These are phyloP conservation scores for Penicillium lagena DNA, from an alignment of 495 filamentous ascomycete genomes.

Conservation along the genomic window DNA sequence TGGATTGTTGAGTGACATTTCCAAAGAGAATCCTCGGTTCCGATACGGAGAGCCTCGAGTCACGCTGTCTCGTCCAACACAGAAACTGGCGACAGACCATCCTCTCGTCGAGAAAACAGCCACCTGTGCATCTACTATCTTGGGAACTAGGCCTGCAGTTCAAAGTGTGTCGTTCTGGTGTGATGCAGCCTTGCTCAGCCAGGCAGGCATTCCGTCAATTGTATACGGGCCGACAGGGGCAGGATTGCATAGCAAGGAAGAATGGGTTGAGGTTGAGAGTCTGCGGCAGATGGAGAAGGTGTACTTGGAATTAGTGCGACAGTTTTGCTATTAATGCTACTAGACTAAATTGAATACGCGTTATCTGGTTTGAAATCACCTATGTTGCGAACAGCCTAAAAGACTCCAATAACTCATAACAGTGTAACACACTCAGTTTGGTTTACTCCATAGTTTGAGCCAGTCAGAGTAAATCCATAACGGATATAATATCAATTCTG, in stretches of 20 bases:
- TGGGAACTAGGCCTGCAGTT: constrained; percentile 10
- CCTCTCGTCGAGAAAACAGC: constrained; percentile 23
- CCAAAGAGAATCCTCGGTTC: constrained; percentile 16
- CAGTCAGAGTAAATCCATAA: too few species aligned
- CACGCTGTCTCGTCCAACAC: constrained; percentile 27
- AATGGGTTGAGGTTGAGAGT: constrained; percentile 38
- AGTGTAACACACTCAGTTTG: too few species aligned
- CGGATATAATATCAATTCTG: too few species aligned
- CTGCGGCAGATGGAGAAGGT: constrained; percentile 16
- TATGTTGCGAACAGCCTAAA: background rate
- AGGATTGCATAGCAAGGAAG: constrained; percentile 38
- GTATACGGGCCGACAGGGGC: constrained; percentile 36
- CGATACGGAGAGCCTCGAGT: constrained; percentile 20
- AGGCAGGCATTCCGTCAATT: constrained; percentile 32
- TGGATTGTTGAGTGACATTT: constrained; percentile 13
- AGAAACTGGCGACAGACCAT: constrained; percentile 25
- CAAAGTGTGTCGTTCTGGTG: constrained; percentile 32
- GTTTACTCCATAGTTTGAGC: too few species aligned
- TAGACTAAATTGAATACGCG: too few species aligned
- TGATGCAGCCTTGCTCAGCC: constrained; percentile 34
- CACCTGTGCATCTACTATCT: constrained; percentile 9
- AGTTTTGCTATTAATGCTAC: constrained; percentile 21
- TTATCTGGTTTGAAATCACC: background rate
- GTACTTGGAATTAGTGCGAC: constrained; percentile 14
- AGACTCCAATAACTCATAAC: too few species aligned